phyloP scores from a whole-genome alignment of 2,329 filamentous ascomycete genomes.

The Ceratocystis cubensis region DNA sequence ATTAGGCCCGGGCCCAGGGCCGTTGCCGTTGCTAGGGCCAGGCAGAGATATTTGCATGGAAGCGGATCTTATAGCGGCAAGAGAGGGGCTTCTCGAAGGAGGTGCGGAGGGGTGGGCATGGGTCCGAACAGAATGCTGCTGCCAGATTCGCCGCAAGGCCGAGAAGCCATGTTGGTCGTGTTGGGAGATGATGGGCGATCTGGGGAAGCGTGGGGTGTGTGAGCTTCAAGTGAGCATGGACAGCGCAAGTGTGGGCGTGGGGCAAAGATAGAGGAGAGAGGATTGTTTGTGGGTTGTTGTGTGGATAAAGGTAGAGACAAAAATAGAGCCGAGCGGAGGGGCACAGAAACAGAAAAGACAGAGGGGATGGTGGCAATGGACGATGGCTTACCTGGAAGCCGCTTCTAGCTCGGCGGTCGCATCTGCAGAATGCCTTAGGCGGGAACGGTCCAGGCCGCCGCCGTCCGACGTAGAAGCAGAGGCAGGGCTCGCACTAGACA shows the following conservation, averaged over 20 bases:
- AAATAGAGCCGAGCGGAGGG: neutral
- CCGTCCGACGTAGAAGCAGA: neutral
- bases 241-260: neutral
- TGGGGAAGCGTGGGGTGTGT: conserved; percentile 29
- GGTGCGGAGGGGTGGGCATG: conserved; percentile 54
- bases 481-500: neutral
- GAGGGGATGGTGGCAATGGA: neutral
- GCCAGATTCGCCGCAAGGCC: conserved; percentile 84
- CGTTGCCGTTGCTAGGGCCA: conserved; percentile 32
- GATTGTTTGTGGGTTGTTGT: neutral
- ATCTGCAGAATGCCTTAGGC: conserved; percentile 18
- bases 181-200: conserved; percentile 70
- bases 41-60: conserved; percentile 58
- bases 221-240: neutral
- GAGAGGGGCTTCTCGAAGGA: conserved; percentile 48
- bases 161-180: conserved; percentile 79
- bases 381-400: conserved; percentile 13
- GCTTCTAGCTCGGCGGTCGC: conserved; percentile 17
- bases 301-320: neutral
- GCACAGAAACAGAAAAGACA: neutral
- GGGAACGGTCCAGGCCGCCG: conserved; percentile 12
- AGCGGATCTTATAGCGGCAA: conserved; percentile 50
- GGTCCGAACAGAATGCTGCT: conserved; percentile 57
- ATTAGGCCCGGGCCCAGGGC: conserved; percentile 31
- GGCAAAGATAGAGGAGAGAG: neutral